These are phyloP conservation scores for Beauveria scarabaeidicola DNA, from an alignment of 2,329 filamentous ascomycete genomes.

Conservation along the genomic window DNA sequence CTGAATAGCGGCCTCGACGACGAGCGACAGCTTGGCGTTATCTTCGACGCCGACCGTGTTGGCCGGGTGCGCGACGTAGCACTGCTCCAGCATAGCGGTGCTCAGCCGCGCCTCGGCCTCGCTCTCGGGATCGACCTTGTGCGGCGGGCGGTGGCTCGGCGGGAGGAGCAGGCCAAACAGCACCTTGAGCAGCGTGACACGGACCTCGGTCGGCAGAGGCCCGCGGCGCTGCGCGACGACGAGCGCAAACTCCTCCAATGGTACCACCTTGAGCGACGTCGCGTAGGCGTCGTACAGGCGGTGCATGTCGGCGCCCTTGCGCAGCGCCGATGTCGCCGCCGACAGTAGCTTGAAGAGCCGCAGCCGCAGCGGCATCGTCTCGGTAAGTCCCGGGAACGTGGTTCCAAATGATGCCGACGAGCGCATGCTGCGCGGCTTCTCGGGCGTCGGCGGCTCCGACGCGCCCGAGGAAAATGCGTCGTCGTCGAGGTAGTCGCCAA, in stretches of 20 bases:
- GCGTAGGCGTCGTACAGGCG: constrained; percentile 53
- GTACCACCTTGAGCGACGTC: constrained; percentile 48
- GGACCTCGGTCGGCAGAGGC: constrained; percentile 27
- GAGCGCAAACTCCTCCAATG: constrained; percentile 47
- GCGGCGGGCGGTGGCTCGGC: constrained; percentile 32
- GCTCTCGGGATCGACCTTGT: constrained; percentile 26
- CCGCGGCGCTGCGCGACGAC: constrained; percentile 36
- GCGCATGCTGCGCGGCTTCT: constrained; percentile 25
- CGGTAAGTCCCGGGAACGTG: constrained; percentile 27
- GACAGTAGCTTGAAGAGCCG: constrained; percentile 52
- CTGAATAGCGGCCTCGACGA: constrained; percentile 57
- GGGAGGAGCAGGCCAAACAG: constrained; percentile 38
- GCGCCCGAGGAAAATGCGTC: constrained; percentile 41
- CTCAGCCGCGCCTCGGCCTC: constrained; percentile 33
- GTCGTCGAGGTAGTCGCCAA: constrained; percentile 52
- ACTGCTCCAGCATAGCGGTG: constrained; percentile 39
- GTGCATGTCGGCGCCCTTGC: constrained; percentile 32
- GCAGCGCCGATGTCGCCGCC: constrained; percentile 38
- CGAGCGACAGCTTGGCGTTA: constrained; percentile 63
- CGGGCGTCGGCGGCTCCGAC: constrained; percentile 38
- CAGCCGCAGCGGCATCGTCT: constrained; percentile 53
- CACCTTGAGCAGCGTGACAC: constrained; percentile 37
- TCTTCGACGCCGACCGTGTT: constrained; percentile 52
- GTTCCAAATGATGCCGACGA: constrained; percentile 17
- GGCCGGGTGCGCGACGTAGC: constrained; percentile 59